Evolutionary conservation across 129 eudicot genomes (phyloP), one percentile per base, ranked within the genome.

Genomic region (Arctium minus): DNA sequence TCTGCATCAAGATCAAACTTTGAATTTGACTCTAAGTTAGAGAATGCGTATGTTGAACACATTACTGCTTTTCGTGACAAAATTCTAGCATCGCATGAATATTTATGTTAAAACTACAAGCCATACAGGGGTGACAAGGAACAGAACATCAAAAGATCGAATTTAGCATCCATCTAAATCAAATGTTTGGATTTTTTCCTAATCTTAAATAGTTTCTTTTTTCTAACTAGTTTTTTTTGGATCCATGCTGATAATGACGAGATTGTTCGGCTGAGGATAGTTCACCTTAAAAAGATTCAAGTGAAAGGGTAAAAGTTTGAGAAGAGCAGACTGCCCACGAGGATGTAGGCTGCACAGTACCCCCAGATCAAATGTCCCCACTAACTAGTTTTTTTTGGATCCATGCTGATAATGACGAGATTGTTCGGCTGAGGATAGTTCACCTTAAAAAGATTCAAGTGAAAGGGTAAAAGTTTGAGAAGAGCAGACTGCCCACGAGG

Each of bases 261-360:
- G 5, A 27, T 33, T 33, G 71, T 27, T 22, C 4, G 68, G 29
- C 71, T 27, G 35, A 27, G 67, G 68, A 60, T n/a, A 1, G 33
- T 67, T 27, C 79, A 81, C 32, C 8, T 53, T 76, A 31, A 8
- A 82, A 12, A 33, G 27, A 4, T 30, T 93, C 81, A 96, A 77
- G 99, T 96, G 77, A 96, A 96, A 68, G 99, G 99, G 69, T 96
- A 96, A 76, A 96, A 96, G 84, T 93, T 93, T 72, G 99, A 93
- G 84, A 96, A 96, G 65, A 96, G 95, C 77, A 96, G 82, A 85
- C 92, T 95, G 83, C 97, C 99, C 9, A 96, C 90, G 70, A 93
- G 89, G 69, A 93, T 90, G 88, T 93, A 96, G 70, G 91, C 89
- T 64, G 88, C 92, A 65, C 89, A 91, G 73, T 96, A 96, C 33